Evolutionary conservation across 495 filamentous ascomycete genomes (phyloP).

Genomic region (Aspergillus coremiiformis): DNA sequence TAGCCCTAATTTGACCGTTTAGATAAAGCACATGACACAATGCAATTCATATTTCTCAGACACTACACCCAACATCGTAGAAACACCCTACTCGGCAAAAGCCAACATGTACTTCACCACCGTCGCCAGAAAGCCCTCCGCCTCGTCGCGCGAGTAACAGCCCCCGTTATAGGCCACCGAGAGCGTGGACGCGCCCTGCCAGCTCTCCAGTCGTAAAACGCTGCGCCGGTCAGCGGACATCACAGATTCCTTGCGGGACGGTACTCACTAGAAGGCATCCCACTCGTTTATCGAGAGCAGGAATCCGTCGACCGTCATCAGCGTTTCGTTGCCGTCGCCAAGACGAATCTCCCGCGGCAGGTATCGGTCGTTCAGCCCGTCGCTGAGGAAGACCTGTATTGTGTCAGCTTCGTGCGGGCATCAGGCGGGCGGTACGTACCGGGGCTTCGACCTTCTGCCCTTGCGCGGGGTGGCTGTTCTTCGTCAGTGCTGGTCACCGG

Average conservation of each 20-base stretch:
- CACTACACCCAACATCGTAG: too few relatives aligned
- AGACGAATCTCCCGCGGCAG: background rate
- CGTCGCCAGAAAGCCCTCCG: background rate
- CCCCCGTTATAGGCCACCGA: too few relatives aligned
- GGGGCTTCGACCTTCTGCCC: background rate
- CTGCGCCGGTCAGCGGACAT: background rate
- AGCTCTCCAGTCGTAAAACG: background rate
- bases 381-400: background rate
- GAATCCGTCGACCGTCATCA: background rate
- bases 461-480: background rate
- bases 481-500: too few relatives aligned
- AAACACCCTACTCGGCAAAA: background rate
- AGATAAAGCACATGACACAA: too few relatives aligned
- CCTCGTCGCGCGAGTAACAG: background rate
- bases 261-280: background rate
- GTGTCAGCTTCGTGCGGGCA: too few relatives aligned
- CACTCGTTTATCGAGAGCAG: background rate
- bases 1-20: background rate
- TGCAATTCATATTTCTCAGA: too few relatives aligned
- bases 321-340: background rate
- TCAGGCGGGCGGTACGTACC: background rate
- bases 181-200: too few relatives aligned
- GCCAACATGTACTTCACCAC: background rate
- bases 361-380: background rate
- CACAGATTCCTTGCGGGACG: background rate